Percentiles rank a stretch among this genome's conserved stretches.
phyloP scores from a whole-genome alignment of 1,284 basidiomycete species.

The Macrocybe sp. region DNA sequence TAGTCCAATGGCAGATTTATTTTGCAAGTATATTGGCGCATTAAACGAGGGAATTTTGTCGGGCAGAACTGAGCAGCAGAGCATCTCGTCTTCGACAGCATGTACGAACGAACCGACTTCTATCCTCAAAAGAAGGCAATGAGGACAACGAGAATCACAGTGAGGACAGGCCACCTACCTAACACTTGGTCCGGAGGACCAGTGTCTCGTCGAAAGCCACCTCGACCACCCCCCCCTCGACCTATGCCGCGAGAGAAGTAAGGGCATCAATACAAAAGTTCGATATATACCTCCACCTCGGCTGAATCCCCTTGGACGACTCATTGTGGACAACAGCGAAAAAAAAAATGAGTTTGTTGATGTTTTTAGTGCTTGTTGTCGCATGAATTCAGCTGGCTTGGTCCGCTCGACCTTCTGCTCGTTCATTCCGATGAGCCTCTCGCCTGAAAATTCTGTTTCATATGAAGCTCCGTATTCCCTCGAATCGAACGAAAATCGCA shows the following conservation, averaged over 20 bases:
- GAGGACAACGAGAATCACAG: not conserved
- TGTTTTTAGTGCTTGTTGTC: not conserved
- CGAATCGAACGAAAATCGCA: conserved; percentile 3
- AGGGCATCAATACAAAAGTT: conserved; percentile 3
- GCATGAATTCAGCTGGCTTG: not conserved
- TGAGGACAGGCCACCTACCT: conserved; percentile 42
- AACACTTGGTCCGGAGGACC: conserved; percentile 85
- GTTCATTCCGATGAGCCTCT: conserved; percentile 20
- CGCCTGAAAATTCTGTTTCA: conserved; percentile 16
- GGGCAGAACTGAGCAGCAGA: conserved; percentile 82
- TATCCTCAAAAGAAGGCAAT: conserved; percentile 23
- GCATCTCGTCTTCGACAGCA: conserved; percentile 98
- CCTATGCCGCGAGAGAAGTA: conserved; percentile 20
- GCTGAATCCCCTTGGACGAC: conserved; percentile 32
- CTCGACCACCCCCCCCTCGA: conserved; percentile 58
- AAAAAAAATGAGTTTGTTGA: conserved; percentile 1
- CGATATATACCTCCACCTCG: conserved; percentile 34
- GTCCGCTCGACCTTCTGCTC: not conserved
- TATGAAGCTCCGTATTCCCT: conserved; percentile 12
- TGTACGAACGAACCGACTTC: conserved; percentile 90
- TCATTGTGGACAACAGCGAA: not conserved
- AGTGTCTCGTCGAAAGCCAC: conserved; percentile 66
- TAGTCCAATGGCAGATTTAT: conserved; percentile 95
- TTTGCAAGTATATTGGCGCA: conserved; percentile 97
- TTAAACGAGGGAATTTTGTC: conserved; percentile 99